Conservation (phyloP, 2,329 filamentous ascomycete species). For the Xylaria sp. region DNA sequence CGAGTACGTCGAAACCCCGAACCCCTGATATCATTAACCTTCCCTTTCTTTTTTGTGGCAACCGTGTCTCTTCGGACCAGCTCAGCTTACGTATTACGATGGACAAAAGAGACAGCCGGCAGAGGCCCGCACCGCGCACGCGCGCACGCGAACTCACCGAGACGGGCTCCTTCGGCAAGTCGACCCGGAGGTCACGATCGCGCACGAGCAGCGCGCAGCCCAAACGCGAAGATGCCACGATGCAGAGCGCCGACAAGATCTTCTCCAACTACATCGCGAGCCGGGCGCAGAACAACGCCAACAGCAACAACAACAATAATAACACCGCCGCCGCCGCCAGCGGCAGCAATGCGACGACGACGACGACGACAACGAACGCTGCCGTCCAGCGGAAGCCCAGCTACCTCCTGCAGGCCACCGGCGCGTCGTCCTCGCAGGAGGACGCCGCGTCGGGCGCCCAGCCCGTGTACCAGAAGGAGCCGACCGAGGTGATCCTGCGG, state of each 20-base stretch:
- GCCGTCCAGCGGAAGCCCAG: slow-evolving; percentile 40
- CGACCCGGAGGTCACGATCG: slow-evolving; percentile 64
- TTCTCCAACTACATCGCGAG: slow-evolving; percentile 62
- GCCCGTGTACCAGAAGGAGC: slow-evolving; percentile 41
- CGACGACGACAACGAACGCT: slow-evolving; percentile 4
- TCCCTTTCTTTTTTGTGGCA: neutral
- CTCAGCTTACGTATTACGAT: slow-evolving; percentile 22
- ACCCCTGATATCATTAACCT: neutral
- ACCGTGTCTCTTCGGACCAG: neutral
- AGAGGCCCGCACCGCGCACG: slow-evolving; percentile 50
- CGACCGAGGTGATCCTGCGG: slow-evolving; percentile 79
- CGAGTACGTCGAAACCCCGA: slow-evolving; percentile 50
- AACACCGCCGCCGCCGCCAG: too few relatives aligned
- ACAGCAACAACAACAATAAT: too few relatives aligned
- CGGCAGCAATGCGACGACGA: slow-evolving; percentile 33
- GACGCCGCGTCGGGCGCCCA: slow-evolving; percentile 35
- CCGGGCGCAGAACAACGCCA: slow-evolving; percentile 45
- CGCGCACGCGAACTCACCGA: slow-evolving; percentile 57
- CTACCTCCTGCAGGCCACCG: slow-evolving; percentile 41
- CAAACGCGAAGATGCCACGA: slow-evolving; percentile 63
- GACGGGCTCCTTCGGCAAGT: slow-evolving; percentile 68
- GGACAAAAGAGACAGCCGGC: slow-evolving; percentile 54
- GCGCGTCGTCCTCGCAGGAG: slow-evolving; percentile 40
- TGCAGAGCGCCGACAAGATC: slow-evolving; percentile 63
- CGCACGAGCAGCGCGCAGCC: slow-evolving; percentile 59